Evolutionary conservation across 2,329 filamentous ascomycete species (phyloP).

Genomic region (Penicillium sp.): DNA sequence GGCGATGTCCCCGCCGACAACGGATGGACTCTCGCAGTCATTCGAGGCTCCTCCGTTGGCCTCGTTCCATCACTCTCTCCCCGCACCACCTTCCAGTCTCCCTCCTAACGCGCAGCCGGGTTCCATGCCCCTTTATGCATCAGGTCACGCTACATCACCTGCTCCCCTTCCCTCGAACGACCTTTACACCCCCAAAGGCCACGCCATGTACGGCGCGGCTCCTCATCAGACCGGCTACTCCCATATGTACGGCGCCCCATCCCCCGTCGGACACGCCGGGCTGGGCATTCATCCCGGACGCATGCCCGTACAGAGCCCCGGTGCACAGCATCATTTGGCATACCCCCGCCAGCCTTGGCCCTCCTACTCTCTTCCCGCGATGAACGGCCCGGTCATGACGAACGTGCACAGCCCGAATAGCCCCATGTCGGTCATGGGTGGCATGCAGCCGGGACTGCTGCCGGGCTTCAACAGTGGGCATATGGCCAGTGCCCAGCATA

Average conservation of each 20-base stretch:
- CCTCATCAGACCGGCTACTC: conserved; percentile 48
- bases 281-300: conserved; percentile 40
- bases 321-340: conserved; percentile 36
- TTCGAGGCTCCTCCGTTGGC: conserved; percentile 65
- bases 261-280: conserved; percentile 42
- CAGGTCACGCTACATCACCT: conserved; percentile 39
- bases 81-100: conserved; percentile 53
- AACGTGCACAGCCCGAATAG: conserved; percentile 73
- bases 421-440: conserved; percentile 69
- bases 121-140: conserved; percentile 38
- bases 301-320: conserved; percentile 55
- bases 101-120: conserved; percentile 41
- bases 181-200: conserved; percentile 56
- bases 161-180: conserved; percentile 58
- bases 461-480: conserved; percentile 60
- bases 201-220: conserved; percentile 50
- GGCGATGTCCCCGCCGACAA: conserved; percentile 57
- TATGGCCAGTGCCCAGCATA: conserved; percentile 55
- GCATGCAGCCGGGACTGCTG: conserved; percentile 57
- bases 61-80: conserved; percentile 59
- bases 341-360: conserved; percentile 47
- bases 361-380: conserved; percentile 59
- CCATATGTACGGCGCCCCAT: conserved; percentile 28
- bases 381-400: conserved; percentile 69
- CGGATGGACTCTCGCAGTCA: conserved; percentile 64